A percentile compares a stretch with the other conserved stretches of the same genome.
These are phyloP conservation scores for Penicillium atrosanguineum DNA, from an alignment of 495 filamentous ascomycete species.

Conservation along the genomic window DNA sequence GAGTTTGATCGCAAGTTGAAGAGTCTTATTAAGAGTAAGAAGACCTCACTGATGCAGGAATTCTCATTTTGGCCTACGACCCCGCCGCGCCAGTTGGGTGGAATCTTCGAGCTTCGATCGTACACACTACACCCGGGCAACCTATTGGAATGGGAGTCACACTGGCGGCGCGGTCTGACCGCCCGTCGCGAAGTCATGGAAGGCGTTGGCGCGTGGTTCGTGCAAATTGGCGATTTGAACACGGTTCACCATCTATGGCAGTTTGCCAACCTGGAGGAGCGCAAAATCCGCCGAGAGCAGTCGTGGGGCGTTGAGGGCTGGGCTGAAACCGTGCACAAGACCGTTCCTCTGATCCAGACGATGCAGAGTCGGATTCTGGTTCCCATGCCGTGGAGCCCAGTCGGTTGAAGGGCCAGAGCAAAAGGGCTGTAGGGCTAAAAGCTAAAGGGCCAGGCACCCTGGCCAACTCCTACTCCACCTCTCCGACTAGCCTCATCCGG, in stretches of 20 bases:
- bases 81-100: constrained; percentile 82
- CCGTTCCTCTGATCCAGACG: constrained; percentile 90
- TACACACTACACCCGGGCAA: constrained; percentile 96
- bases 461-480: neutral
- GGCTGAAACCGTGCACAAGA: constrained; percentile 98
- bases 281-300: constrained; percentile 86
- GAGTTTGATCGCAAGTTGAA: constrained; percentile 81
- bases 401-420: constrained; percentile 52
- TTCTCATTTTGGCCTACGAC: constrained; percentile 99
- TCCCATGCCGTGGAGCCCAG: constrained; percentile 94
- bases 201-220: constrained; percentile 97
- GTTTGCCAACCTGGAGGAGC: constrained; percentile 92
- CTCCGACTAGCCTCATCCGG: neutral
- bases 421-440: neutral
- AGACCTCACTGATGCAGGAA: constrained; percentile 94
- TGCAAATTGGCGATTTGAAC: constrained; percentile 96
- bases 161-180: constrained; percentile 91
- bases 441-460: neutral
- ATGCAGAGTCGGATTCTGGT: constrained; percentile 95
- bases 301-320: constrained; percentile 95
- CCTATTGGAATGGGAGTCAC: constrained; percentile 95
- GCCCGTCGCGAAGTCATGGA: constrained; percentile 96
- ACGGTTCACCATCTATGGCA: constrained; percentile 99
- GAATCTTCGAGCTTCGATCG: constrained; percentile 92
- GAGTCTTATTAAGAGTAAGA: constrained; percentile 74